Base-by-base conservation (phyloP, 108 stramenopile genomes). In the Pseudonitzschia multiseries region DNA sequence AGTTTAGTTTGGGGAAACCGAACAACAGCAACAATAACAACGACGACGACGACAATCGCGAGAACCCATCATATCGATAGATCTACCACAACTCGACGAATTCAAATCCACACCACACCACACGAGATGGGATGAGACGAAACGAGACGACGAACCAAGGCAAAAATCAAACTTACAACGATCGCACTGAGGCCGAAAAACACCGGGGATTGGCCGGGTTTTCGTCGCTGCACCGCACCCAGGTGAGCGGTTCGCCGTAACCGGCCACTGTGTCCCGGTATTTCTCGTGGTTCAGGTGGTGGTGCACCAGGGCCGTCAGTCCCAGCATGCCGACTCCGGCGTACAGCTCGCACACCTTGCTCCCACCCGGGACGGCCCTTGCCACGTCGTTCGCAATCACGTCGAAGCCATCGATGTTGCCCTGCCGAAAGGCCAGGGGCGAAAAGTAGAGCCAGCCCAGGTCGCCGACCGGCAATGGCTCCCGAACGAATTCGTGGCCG, bases 311-410 rank as follows among this genome's bases (percentile, higher is more conserved):
- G 10, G 93, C 77, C 43, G 95, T 90, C 52, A 99, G 72, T 10
- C 97, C 97, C 36, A 99, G 81, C 52, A 96, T 40, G 0, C 98
- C 98, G 6, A 98, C 96, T 18, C 98, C 98, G 27, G 93, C 96
- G 75, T 99, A 99, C 62, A 99, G 68, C 65, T 99, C 98, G 70
- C 91, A 90, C 15, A 92, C 86, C 63, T 83, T 87, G 72, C 83
- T 87, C 24, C 87, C 90, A 20, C 64, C 73, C 0, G 87, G 86
- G 42, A 97, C 73, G 2, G 79, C 86, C 36, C 82, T 65, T 22
- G 89, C 84, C 17, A 94, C 86, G 44, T 95, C 83, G 63, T 68
- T 80, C n/a, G 97, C 96, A 36, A 99, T 79, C 8, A 83, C 69
- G 66, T 83, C 85, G 77, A 98, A 99, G 41, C 92, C 97, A 50